Evolutionary conservation across 345 rosid species (phyloP), one percentile per base, ranked within the genome.

Genomic region (Lepidium aucheri): DNA sequence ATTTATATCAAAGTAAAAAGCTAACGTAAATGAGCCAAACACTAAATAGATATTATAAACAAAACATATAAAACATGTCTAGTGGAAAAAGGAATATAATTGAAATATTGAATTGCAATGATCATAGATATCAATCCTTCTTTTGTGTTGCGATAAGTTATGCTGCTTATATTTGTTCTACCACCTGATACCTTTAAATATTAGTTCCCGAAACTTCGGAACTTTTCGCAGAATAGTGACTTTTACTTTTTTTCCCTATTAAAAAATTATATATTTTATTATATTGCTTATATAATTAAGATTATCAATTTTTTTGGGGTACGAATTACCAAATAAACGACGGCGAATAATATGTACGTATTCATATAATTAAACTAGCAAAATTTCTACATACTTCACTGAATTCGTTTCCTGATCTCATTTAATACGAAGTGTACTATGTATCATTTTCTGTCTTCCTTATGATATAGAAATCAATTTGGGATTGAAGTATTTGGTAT

Each of bases 181-280:
- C 65, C 76, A 72, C 76, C 76, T 63, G 76, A 63, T 9, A 64
- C 65, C 47, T 56, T 72, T 55, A 55, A 72, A 64, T 63, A 72
- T 55, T 64, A 55, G 70, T 72, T 72, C 65, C 65, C 59, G 69
- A 72, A 55, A 39, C 39, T 72, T 72, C 7, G 69, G 65, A 71
- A 63, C 65, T 71, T 55, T 63, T 54, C 32, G 20, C 2, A 32
- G 13, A 53, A 36, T 22, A 69, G 53, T 60, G 14, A 39, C 7
- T 36, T 28, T 8, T 32, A 36, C 40, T 6, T 6, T 28, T 6
- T 28, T 6, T 6, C 7, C 32, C 32, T 28, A 28, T 4, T 28
- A 28, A 28, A 28, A 28, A n/a, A n/a, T n/a, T n/a, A n/a, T 5
- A 28, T 5, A 28, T 28, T 28, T 5, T 5, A 28, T 5, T 5